These are phyloP conservation scores for Prototheca wickerhamii DNA, from an alignment of 163 green algal species.

Conservation along the genomic window DNA sequence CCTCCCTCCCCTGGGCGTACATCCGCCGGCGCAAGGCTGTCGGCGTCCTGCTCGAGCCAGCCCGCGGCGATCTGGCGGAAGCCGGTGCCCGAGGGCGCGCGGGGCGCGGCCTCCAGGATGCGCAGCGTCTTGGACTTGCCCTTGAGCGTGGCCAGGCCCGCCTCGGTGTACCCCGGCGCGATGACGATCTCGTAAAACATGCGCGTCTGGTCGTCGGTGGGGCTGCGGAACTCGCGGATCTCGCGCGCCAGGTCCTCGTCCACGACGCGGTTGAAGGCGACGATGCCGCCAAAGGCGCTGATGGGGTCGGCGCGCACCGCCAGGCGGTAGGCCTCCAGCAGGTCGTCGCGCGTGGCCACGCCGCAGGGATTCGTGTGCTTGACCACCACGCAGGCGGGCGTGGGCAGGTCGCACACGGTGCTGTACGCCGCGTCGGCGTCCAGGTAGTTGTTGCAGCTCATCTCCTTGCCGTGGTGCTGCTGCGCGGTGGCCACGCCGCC, in stretches of 20 bases:
- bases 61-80: conserved; percentile 79
- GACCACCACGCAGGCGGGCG: conserved; percentile 90
- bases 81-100: conserved; percentile 47
- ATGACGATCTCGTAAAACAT: conserved; percentile 99
- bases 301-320: conserved; percentile 90
- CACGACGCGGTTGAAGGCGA: conserved; percentile 93
- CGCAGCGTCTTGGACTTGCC: conserved; percentile 96
- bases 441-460: conserved; percentile 99
- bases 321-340: conserved; percentile 78
- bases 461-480: conserved; percentile 96
- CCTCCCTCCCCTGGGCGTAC: not conserved
- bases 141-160: conserved; percentile 75
- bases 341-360: conserved; percentile 56
- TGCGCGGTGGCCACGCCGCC: conserved; percentile 77
- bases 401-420: conserved; percentile 62
- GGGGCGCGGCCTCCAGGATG: conserved; percentile 87
- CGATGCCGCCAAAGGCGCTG: conserved; percentile 94
- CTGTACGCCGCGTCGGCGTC: conserved; percentile 93
- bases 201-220: conserved; percentile 86
- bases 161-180: conserved; percentile 83
- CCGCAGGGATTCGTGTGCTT: conserved; percentile 99
- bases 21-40: conserved; percentile 64
- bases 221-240: conserved; percentile 89
- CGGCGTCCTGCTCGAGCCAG: conserved; percentile 79
- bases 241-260: conserved; percentile 62